phyloP scores from a whole-genome alignment of 805 yeast species.

The Maudiozyma saulgeensis region DNA sequence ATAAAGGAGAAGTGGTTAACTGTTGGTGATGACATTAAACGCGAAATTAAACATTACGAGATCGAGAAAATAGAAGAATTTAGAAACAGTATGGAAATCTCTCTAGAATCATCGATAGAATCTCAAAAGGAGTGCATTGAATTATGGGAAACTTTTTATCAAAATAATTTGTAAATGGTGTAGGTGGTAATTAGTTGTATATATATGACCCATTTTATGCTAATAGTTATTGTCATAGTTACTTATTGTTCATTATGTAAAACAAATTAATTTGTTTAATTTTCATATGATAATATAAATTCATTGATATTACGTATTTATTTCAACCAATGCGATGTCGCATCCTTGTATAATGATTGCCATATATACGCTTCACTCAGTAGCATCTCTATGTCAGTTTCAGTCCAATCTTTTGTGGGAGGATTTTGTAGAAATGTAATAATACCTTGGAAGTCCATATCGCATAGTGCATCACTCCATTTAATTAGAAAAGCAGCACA shows the following conservation, averaged over 20 bases:
- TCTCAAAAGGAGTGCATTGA: conserved; percentile 87
- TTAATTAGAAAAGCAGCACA: conserved; percentile 93
- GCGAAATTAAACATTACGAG: conserved; percentile 61
- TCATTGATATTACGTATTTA: neutral
- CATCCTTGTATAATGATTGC: conserved; percentile 88
- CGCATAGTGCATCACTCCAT: conserved; percentile 69
- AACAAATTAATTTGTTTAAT: too few species aligned
- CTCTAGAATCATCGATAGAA: conserved; percentile 82
- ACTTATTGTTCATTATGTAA: too few species aligned
- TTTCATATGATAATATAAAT: too few species aligned
- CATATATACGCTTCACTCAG: conserved; percentile 94
- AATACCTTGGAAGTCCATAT: conserved; percentile 90
- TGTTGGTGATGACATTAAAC: conserved; percentile 55
- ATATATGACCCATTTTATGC: neutral
- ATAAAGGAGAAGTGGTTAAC: conserved; percentile 54
- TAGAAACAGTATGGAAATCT: conserved; percentile 81
- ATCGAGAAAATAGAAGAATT: conserved; percentile 71
- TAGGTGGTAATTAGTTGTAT: too few species aligned
- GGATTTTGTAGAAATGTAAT: conserved; percentile 84
- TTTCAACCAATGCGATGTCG: conserved; percentile 64
- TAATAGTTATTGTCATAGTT: neutral
- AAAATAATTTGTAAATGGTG: conserved; percentile 28
- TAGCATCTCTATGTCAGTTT: conserved; percentile 82
- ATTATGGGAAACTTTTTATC: conserved; percentile 83
- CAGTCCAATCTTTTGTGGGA: conserved; percentile 80